Conservation (phyloP, 148 eudicot species). For the Euryodendron excelsum region DNA sequence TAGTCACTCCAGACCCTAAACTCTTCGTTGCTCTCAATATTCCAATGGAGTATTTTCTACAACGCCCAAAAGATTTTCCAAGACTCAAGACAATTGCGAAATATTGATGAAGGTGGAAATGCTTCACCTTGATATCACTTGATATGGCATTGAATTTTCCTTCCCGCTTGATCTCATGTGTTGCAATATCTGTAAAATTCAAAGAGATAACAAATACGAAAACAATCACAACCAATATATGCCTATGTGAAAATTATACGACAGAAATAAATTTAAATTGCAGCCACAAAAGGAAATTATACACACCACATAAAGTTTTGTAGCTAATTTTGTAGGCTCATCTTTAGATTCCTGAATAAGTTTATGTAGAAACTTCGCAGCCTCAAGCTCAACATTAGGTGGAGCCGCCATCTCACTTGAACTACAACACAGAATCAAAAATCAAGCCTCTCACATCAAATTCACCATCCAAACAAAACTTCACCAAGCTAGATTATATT, state of each 20-base stretch:
- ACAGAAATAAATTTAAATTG: neutral
- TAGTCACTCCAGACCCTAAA: neutral
- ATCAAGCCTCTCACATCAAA: neutral
- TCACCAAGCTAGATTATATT: neutral
- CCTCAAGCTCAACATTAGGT: conserved; percentile 86
- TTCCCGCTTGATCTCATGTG: conserved; percentile 96
- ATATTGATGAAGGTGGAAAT: neutral
- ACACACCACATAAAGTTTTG: conserved; percentile 87
- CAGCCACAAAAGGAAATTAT: conserved; percentile 8
- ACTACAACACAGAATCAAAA: conserved; percentile 21
- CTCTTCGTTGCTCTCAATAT: neutral
- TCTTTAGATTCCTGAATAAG: conserved; percentile 95
- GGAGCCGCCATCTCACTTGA: conserved; percentile 54
- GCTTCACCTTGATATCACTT: conserved; percentile 86
- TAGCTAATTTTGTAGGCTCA: conserved; percentile 93
- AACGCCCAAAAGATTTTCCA: neutral
- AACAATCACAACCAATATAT: neutral
- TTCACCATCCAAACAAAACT: neutral
- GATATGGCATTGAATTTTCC: conserved; percentile 91
- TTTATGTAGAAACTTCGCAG: conserved; percentile 92
- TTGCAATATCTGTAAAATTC: conserved; percentile 73
- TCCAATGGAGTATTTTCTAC: neutral
- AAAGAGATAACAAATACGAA: neutral
- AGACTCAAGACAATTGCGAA: neutral
- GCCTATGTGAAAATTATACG: neutral